Conservation (phyloP, 2,329 filamentous ascomycete genomes). For the Cylindrodendrum hubeiense region DNA sequence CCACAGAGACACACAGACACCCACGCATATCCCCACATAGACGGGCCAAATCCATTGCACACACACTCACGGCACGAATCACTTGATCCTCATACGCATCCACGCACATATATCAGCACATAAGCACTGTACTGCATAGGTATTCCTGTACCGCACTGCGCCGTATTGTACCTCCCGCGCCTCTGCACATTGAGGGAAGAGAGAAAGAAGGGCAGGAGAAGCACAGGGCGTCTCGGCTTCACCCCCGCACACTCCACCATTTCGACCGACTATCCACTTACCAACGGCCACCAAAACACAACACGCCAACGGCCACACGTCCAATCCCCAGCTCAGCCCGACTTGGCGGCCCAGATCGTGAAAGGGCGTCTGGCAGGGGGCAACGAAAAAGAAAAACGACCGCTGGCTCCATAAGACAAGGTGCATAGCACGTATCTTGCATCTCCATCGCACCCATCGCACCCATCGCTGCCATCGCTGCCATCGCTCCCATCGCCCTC, state of each 20-base stretch:
- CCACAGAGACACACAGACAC: not conserved
- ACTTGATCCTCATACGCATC: not conserved
- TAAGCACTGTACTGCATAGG: not conserved
- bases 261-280: conserved; percentile 23
- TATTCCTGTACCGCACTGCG: not conserved
- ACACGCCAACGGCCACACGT: conserved; percentile 17
- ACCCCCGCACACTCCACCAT: conserved; percentile 23
- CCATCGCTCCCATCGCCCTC: conserved; percentile 6
- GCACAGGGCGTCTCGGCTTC: not conserved
- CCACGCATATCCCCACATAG: not conserved
- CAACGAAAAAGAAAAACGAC: conserved; percentile 6
- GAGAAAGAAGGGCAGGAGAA: not conserved
- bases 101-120: not conserved
- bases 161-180: not conserved
- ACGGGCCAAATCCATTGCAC: not conserved
- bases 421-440: conserved; percentile 11
- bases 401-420: conserved; percentile 23
- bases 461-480: not conserved
- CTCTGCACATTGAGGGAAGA: not conserved
- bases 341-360: conserved; percentile 24
- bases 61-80: not conserved
- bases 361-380: conserved; percentile 5
- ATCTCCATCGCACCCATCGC: not conserved
- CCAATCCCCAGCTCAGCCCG: conserved; percentile 19
- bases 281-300: conserved; percentile 24